These are phyloP conservation scores for Trichoderma simmonsii DNA, from an alignment of 2,329 filamentous ascomycete genomes.

Conservation along the genomic window DNA sequence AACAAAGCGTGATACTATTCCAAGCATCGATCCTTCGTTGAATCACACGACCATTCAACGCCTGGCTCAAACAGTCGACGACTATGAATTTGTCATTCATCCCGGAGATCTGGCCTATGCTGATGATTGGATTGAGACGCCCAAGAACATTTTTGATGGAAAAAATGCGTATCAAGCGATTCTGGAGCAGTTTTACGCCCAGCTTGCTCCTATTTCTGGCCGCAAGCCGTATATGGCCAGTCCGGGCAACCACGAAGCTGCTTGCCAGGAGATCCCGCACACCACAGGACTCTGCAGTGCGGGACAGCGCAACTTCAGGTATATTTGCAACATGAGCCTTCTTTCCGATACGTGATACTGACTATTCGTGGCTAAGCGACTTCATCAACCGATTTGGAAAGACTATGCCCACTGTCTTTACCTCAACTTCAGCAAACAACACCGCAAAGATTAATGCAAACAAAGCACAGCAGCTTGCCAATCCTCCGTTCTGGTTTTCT, in stretches of 20 bases:
- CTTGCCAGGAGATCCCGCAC: conserved; percentile 44
- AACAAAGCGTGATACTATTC: conserved; percentile 48
- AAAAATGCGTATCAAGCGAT: conserved; percentile 54
- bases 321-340: not conserved
- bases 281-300: conserved; percentile 41
- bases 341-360: not conserved
- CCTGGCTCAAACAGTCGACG: conserved; percentile 48
- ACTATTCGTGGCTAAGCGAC: conserved; percentile 31
- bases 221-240: conserved; percentile 49
- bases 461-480: conserved; percentile 38
- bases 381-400: conserved; percentile 54
- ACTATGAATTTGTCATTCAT: conserved; percentile 55
- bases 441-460: conserved; percentile 43
- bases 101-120: conserved; percentile 57
- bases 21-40: conserved; percentile 46
- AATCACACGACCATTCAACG: conserved; percentile 58
- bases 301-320: conserved; percentile 58
- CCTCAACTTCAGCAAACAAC: conserved; percentile 44
- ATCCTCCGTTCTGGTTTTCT: conserved; percentile 27
- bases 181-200: conserved; percentile 51
- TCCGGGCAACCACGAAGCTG: conserved; percentile 57
- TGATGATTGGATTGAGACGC: conserved; percentile 52
- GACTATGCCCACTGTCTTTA: conserved; percentile 45
- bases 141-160: conserved; percentile 46
- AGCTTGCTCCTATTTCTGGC: conserved; percentile 42